Evolutionary conservation across 2,329 filamentous ascomycete species (phyloP), one percentile per base, ranked within the genome.

Genomic region (Colletotrichum lentis): DNA sequence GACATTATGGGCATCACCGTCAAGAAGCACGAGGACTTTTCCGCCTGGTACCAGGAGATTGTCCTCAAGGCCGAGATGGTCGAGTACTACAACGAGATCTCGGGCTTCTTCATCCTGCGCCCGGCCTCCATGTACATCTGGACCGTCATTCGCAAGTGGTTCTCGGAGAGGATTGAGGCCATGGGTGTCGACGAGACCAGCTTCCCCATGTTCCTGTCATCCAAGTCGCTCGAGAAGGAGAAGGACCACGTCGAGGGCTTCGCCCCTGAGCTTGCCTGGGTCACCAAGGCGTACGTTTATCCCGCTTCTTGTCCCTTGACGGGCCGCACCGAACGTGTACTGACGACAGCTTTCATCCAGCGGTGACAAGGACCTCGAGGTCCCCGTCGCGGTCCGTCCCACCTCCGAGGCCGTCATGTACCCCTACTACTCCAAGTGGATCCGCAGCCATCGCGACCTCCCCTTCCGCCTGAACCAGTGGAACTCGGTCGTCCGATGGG

Each of bases 161-260:
- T 91, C 79, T 84, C 87, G 73, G 82, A 84, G 73, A 88, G 89
- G 73, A 99, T 98, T 78, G 94, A 97, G 85, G 89, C 86, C 57
- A 88, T 98, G 84, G 94, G 93, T 64, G 95, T 98, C 64, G 92
- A 96, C 80, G 96, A 99, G 84, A 92, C 93, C 77, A 97, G 93
- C 79, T 99, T 99, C 80, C 96, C 96, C 69, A 91, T 99, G 79
- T 99, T 97, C 82, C 88, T 99, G 72, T 97, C 93, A 20, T 85
- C 92, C 76, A 96, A 96, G 81, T 96, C 96, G 47, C 83, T 99
- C 71, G 86, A 88, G 77, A 88, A 87, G 78, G 94, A 97, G 81
- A 97, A 97, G 86, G 92, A 96, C 75, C 96, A 99, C 79, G 92
- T 99, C 70, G 95, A 99, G 80, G 96, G 96, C n/a, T 99, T 99